Base-by-base conservation (phyloP, 1,139 yeast genomes). In the Magnusiomyces fungicola region DNA sequence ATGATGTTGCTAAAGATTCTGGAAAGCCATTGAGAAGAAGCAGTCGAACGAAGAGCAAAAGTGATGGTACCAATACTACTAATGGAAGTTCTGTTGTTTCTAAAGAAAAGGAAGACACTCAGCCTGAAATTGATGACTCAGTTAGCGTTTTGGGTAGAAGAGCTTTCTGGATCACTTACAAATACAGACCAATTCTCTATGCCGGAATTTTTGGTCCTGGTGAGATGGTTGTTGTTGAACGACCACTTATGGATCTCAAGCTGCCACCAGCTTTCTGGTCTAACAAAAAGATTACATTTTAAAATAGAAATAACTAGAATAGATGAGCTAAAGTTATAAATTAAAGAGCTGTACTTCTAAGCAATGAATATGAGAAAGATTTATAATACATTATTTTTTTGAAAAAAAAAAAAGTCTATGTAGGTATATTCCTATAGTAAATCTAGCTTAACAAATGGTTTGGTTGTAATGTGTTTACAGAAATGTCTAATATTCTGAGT, bases 121-220 rank as follows among this genome's bases (percentile, higher is more conserved):
- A n/a, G n/a, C 16, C 34, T 32, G 34, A 32, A 32, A 32, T 32
- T 14, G 34, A 32, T 32, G 38, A 34, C n/a, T 60, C 62, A 30
- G 60, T 58, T 55, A 47, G 47, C 45, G 29, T 71, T 68, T 51
- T 43, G 18, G 53, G 50, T 30, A 59, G 49, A 53, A 29, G 44
- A 10, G 77, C 86, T 21, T 89, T 83, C 66, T 87, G 90, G 82
- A 69, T 84, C 54, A 82, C 94, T 2, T 76, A 76, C 46, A 86
- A 86, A 61, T 90, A 87, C 66, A 77, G 83, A 58, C 88, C 94
- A 19, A 70, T 90, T 43, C 69, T 90, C 55, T 74, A 70, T 56
- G 92, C 82, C 6, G 82, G 73, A 33, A 67, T 71, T 37, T 69
- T 88, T 50, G 79, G 78, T 14, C 67, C 71, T 1, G 72, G 72